phyloP scores from a whole-genome alignment of 2,329 filamentous ascomycete genomes.

The Sclerotinia spermophila region DNA sequence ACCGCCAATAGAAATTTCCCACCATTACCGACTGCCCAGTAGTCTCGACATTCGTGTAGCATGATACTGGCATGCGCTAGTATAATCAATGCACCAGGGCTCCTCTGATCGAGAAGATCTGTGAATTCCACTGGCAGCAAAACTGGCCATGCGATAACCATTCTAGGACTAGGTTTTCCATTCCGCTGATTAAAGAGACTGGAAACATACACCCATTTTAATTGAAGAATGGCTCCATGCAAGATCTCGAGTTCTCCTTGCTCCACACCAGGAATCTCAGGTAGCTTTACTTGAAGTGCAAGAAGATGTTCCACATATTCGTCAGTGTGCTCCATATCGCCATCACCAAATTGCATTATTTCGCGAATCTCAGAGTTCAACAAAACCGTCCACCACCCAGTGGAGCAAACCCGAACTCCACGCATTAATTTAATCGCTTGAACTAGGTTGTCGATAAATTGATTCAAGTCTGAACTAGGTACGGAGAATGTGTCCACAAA shows the following conservation, averaged over 20 bases:
- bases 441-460: slow-evolving; percentile 34
- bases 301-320: slow-evolving; percentile 2
- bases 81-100: slow-evolving; percentile 39
- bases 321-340: slow-evolving; percentile 13
- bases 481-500: slow-evolving; percentile 39
- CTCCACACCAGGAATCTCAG: not conserved
- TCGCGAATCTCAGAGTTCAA: slow-evolving; percentile 30
- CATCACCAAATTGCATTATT: slow-evolving; percentile 23
- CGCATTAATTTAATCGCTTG: slow-evolving; percentile 33
- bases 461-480: slow-evolving; percentile 33
- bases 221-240: slow-evolving; percentile 17
- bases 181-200: not conserved
- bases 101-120: slow-evolving; percentile 33
- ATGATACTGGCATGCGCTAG: slow-evolving; percentile 40
- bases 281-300: not conserved
- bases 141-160: slow-evolving; percentile 40
- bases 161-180: slow-evolving; percentile 12
- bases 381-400: slow-evolving; percentile 28
- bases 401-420: slow-evolving; percentile 31
- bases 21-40: slow-evolving; percentile 32
- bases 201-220: slow-evolving; percentile 25
- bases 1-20: slow-evolving; percentile 29
- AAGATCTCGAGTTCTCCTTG: slow-evolving; percentile 9
- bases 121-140: slow-evolving; percentile 36
- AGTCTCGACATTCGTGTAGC: slow-evolving; percentile 31